Evolutionary conservation across 2,329 filamentous ascomycete species (phyloP), one percentile per base, ranked within the genome.

Genomic region (Calonectria leucothoes): DNA sequence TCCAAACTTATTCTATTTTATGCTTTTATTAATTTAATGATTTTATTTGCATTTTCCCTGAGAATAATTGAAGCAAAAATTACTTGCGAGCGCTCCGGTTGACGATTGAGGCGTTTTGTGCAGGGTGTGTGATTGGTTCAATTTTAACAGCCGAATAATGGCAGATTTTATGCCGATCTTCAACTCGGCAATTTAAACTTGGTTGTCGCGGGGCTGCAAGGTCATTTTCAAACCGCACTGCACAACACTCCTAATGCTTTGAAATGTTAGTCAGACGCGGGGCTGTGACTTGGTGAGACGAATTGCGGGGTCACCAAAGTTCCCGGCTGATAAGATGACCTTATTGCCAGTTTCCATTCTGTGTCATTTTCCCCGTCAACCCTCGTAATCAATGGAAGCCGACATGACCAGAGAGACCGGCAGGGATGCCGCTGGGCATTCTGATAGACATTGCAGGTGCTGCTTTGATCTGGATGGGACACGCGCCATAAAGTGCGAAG

Each of bases 381-480:
- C 15, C 14, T 27, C 10, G 25, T 20, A 11, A 39, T 27, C 5
- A n/a, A 61, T 61, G 55, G 23, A 25, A 6, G 15, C 33, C 27
- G 4, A 14, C 4, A 17, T 1, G 6, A 39, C 15, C 8, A 27
- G 3, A 14, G 33, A 25, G 17, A 6, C 17, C 10, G 2, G 14
- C 12, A 4, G 55, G 23, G 23, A 6, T 4, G 14, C 4, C 6
- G 12, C n/a, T 4, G 17, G 4, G 25, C 11, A 6, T 23, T 15
- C 15, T 12, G 14, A 27, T 23, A 11, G 14, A 3, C 15, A 12
- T 6, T 77, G 75, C 20, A 27, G 27, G 33, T 75, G 66, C 31
- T 77, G 75, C 31, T 74, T 75, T 17, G 57, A 72, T 25, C 39
- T 77, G 2, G 42, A 77, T 23, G 31, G 52, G n/a, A 8, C 23